Conservation (phyloP, 148 eudicot species). For the Silene conica region DNA sequence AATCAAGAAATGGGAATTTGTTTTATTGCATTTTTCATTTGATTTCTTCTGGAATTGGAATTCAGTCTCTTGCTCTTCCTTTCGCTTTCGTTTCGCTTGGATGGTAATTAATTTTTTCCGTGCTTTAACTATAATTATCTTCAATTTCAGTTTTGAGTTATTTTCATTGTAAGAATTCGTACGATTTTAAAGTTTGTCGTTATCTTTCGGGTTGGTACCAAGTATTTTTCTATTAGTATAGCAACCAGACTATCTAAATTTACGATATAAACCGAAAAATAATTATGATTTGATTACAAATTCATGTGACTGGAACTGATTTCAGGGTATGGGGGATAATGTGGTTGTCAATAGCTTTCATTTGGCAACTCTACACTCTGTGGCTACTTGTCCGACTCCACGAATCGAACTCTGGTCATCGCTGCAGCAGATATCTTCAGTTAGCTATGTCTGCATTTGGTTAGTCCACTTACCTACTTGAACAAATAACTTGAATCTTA, state of each 20-base stretch:
- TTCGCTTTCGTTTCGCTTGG: conserved; percentile 31
- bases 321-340: conserved; percentile 48
- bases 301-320: not conserved
- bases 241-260: too few relatives aligned
- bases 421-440: conserved; percentile 55
- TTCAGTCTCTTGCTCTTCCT: conserved; percentile 40
- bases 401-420: conserved; percentile 33
- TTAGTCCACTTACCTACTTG: conserved; percentile 21
- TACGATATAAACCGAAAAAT: not conserved
- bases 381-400: conserved; percentile 55
- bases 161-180: too few relatives aligned
- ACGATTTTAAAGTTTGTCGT: too few relatives aligned
- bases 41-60: conserved; percentile 38
- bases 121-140: too few relatives aligned
- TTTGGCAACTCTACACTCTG: conserved; percentile 52
- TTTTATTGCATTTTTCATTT: conserved; percentile 36
- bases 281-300: not conserved
- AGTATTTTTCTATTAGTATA: too few relatives aligned
- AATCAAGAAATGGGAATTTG: conserved; percentile 45
- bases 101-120: conserved; percentile 12
- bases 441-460: conserved; percentile 60
- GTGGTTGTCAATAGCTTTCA: conserved; percentile 29
- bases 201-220: too few relatives aligned
- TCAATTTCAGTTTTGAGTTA: too few relatives aligned
- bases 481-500: not conserved